These are phyloP conservation scores for Dictyostelium intermedium DNA, from an alignment of 78 protist species.

Conservation along the genomic window DNA sequence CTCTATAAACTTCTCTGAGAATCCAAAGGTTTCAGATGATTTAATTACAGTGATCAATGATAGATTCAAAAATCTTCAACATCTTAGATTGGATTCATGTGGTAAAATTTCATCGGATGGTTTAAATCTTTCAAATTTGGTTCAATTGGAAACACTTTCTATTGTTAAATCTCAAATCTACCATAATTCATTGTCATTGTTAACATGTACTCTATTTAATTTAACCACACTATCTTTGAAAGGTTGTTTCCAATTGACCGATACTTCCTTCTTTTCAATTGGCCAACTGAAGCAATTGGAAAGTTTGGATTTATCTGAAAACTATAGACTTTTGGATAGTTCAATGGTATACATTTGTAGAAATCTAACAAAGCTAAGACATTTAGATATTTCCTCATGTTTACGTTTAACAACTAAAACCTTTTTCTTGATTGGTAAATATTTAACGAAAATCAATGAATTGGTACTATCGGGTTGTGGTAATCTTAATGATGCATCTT, in stretches of 20 bases:
- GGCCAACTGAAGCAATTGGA: constrained; percentile 5
- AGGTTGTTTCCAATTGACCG: constrained; percentile 49
- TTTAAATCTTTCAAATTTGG: background rate
- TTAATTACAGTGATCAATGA: background rate
- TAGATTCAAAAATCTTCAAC: background rate
- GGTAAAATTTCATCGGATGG: constrained; percentile 9
- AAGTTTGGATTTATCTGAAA: constrained; percentile 42
- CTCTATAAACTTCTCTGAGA: constrained; percentile 43
- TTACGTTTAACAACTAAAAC: constrained; percentile 48
- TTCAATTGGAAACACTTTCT: background rate
- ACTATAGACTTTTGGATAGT: constrained; percentile 33
- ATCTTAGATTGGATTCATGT: constrained; percentile 44
- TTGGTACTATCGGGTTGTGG: constrained; percentile 24
- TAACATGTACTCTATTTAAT: background rate
- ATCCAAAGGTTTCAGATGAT: constrained; percentile 6
- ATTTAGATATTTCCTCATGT: constrained; percentile 46
- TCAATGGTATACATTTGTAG: constrained; percentile 61
- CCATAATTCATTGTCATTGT: constrained; percentile 4
- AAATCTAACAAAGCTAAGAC: background rate
- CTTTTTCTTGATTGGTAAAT: constrained; percentile 48
- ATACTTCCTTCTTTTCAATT: constrained; percentile 29
- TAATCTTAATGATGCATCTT: constrained; percentile 21
- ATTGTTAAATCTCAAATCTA: constrained; percentile 50
- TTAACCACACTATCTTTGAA: constrained; percentile 34
- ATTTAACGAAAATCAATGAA: background rate